These are phyloP conservation scores for Jamesozyma gamospora DNA, from an alignment of 805 yeast genomes.

Conservation along the genomic window DNA sequence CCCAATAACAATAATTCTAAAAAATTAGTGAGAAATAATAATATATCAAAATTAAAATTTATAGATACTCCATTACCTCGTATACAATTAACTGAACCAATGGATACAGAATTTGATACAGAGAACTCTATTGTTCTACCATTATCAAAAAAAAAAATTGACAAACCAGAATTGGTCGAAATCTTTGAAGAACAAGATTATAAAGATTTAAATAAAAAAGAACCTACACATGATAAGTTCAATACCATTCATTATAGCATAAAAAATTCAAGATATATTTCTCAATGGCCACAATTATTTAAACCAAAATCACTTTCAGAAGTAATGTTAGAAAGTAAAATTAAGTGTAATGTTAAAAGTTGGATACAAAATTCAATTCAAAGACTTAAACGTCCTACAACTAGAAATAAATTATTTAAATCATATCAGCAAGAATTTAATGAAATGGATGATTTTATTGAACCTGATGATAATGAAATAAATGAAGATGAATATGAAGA, in stretches of 20 bases:
- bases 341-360: slow-evolving; percentile 13
- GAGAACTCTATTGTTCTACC: not conserved
- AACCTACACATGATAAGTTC: not conserved
- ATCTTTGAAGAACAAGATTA: slow-evolving; percentile 11
- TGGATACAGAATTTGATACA: not conserved
- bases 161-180: not conserved
- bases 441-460: slow-evolving; percentile 29
- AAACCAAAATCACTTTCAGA: slow-evolving; percentile 26
- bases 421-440: slow-evolving; percentile 15
- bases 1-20: slow-evolving; percentile 2
- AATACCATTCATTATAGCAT: not conserved
- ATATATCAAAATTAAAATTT: slow-evolving; percentile 11
- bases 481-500: slow-evolving; percentile 14
- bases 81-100: slow-evolving; percentile 9
- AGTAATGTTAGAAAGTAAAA: slow-evolving; percentile 20
- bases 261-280: slow-evolving; percentile 1
- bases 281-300: slow-evolving; percentile 24
- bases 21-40: slow-evolving; percentile 7
- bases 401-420: slow-evolving; percentile 27
- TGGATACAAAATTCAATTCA: slow-evolving; percentile 30
- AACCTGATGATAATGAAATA: slow-evolving; percentile 20
- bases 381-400: slow-evolving; percentile 27
- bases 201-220: slow-evolving; percentile 6
- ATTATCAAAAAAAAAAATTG: not conserved
- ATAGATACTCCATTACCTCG: slow-evolving; percentile 17